A percentile compares a stretch with the other conserved stretches of the same genome.
Evolutionary conservation across 441 rosid species (phyloP).

Genomic region (Lagerstroemia fauriei): DNA sequence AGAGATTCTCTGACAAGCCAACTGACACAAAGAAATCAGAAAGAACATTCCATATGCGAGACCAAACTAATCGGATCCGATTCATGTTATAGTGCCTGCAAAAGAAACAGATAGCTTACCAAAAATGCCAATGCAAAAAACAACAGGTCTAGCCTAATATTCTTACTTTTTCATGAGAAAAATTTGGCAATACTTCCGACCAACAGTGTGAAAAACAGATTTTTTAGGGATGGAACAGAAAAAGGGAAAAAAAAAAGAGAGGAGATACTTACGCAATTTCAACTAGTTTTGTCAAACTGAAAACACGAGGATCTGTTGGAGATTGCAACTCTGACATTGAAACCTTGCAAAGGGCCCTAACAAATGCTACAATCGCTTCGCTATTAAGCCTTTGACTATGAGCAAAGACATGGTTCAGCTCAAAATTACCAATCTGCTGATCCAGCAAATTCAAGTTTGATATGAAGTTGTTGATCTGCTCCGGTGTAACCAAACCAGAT

Average conservation of each 20-base stretch:
- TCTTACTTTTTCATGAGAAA: not conserved
- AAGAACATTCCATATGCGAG: conserved; percentile 92
- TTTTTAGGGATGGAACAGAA: not conserved
- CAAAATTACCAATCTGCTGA: conserved; percentile 94
- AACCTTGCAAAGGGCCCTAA: conserved; percentile 93
- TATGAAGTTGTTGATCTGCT: conserved; percentile 75
- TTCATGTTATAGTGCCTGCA: conserved; percentile 98
- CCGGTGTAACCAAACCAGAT: conserved; percentile 66
- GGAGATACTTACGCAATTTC: conserved; percentile 85
- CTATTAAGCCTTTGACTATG: conserved; percentile 93
- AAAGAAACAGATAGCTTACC: conserved; percentile 15
- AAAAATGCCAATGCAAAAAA: not conserved
- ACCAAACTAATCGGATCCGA: conserved; percentile 97
- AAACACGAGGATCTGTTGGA: conserved; percentile 96
- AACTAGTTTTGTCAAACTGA: conserved; percentile 94
- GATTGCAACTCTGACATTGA: conserved; percentile 94
- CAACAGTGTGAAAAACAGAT: not conserved
- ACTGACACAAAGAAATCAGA: conserved; percentile 98
- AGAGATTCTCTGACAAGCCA: conserved; percentile 95
- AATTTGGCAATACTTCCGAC: not conserved
- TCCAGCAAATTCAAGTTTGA: conserved; percentile 94
- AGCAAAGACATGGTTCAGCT: conserved; percentile 93
- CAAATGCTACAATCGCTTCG: conserved; percentile 95
- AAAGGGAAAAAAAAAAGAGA: conserved; percentile 4
- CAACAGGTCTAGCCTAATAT: not conserved